Percentiles rank a stretch among this genome's conserved stretches.
Conservation (phyloP, 1,284 basidiomycete genomes). For the Sanghuangporus baumii region DNA sequence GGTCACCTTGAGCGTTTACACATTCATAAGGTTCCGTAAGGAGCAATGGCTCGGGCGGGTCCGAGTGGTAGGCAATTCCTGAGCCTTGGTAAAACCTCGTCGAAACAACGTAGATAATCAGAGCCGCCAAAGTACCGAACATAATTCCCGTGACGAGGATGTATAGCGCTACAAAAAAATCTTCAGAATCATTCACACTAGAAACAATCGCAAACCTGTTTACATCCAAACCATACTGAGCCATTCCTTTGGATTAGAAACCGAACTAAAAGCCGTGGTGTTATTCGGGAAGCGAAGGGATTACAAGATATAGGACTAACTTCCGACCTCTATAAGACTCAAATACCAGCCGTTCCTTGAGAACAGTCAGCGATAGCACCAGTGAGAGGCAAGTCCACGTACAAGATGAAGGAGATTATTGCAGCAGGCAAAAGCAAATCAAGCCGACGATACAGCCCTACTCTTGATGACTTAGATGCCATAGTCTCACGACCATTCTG, state of each 20-base stretch:
- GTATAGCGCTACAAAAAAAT: constrained; percentile 1
- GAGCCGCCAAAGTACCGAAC: neutral
- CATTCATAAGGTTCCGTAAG: constrained; percentile 12
- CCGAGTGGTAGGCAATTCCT: neutral
- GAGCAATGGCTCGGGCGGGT: neutral
- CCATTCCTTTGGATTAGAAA: constrained; percentile 9
- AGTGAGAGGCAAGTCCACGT: neutral
- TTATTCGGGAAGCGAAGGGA: no score
- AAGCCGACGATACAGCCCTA: neutral
- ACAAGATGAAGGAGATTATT: constrained; percentile 9
- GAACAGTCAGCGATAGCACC: neutral
- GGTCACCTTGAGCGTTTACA: neutral
- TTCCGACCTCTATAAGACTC: constrained; percentile 7
- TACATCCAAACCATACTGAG: neutral
- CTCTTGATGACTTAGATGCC: neutral
- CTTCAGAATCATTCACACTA: neutral
- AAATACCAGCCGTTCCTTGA: constrained; percentile 10
- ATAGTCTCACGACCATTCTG: neutral
- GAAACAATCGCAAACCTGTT: neutral
- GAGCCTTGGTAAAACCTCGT: neutral
- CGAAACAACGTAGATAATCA: neutral
- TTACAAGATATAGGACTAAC: neutral
- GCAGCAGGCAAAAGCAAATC: constrained; percentile 4
- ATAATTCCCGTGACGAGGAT: neutral
- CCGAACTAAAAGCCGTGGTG: neutral